Conservation (phyloP, 305 asterid species). For the Ilex paraguariensis region DNA sequence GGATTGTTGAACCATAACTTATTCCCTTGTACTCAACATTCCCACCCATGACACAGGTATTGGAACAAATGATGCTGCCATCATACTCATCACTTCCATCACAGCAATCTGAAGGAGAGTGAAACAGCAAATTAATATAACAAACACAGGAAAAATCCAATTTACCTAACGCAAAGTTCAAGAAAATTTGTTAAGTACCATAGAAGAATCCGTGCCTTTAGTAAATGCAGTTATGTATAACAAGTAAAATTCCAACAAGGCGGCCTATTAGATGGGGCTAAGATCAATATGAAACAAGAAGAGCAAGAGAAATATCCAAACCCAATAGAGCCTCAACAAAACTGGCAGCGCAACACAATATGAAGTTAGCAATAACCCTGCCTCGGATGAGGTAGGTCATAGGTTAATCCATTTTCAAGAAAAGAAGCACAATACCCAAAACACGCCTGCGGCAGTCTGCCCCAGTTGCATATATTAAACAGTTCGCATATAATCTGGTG, state of each 20-base stretch:
- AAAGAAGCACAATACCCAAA: background rate
- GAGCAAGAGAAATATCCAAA: too few species aligned
- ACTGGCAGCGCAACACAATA: too few species aligned
- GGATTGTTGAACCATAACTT: slow-evolving; percentile 26
- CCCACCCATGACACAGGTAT: slow-evolving; percentile 87
- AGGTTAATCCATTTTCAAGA: background rate
- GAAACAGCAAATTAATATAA: background rate
- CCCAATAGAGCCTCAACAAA: too few species aligned
- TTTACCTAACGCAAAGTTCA: background rate
- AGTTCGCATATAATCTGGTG: background rate
- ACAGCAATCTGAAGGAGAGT: slow-evolving; percentile 61
- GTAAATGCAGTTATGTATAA: background rate
- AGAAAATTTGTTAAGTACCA: background rate
- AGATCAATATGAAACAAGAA: too few species aligned
- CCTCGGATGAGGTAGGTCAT: background rate
- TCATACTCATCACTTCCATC: slow-evolving; percentile 98
- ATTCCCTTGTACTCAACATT: slow-evolving; percentile 45
- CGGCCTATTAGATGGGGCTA: too few species aligned
- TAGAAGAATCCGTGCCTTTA: background rate
- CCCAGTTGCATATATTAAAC: background rate
- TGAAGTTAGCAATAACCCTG: background rate
- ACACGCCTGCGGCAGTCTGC: too few species aligned
- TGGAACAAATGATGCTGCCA: slow-evolving; percentile 57
- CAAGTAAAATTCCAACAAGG: background rate
- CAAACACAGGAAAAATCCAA: background rate